Evolutionary conservation across 768 basidiomycete species (phyloP).

Genomic region (Podaxis carcinomalis): DNA sequence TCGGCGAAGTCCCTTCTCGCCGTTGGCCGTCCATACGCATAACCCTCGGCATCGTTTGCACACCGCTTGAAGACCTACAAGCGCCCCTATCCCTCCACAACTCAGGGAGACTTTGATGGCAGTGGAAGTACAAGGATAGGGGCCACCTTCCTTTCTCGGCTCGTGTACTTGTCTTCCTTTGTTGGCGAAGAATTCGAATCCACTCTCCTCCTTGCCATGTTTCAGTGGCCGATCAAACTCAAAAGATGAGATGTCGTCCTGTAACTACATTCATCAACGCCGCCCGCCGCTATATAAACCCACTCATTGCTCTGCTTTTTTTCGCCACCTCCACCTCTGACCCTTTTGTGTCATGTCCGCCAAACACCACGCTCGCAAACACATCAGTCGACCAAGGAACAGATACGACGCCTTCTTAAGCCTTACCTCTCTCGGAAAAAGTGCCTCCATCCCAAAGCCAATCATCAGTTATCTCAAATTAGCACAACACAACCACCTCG

Average conservation of each 20-base stretch:
- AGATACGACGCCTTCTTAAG: not conserved
- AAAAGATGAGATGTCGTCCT: not conserved
- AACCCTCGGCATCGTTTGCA: not conserved
- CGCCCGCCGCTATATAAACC: not conserved
- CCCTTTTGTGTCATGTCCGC: not conserved
- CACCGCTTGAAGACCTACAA: not conserved
- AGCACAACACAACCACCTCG: not conserved
- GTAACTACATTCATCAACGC: not conserved
- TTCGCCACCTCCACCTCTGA: not conserved
- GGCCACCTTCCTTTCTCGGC: not conserved
- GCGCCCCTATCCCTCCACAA: not conserved
- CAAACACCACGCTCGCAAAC: not conserved
- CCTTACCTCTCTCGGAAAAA: not conserved
- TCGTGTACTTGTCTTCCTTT: not conserved
- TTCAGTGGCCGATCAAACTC: not conserved
- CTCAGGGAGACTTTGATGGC: not conserved
- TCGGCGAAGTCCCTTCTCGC: not conserved
- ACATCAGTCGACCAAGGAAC: not conserved
- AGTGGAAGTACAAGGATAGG: not conserved
- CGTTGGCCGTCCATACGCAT: not conserved
- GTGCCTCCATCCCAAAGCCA: not conserved
- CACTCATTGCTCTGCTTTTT: not conserved
- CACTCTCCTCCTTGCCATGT: not conserved
- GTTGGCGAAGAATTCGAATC: too few relatives aligned
- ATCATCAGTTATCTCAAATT: not conserved